A percentile compares a stretch with the other conserved stretches of the same genome.
Conservation (phyloP, 495 filamentous ascomycete species). For the Penicillium cosmopolitanum region DNA sequence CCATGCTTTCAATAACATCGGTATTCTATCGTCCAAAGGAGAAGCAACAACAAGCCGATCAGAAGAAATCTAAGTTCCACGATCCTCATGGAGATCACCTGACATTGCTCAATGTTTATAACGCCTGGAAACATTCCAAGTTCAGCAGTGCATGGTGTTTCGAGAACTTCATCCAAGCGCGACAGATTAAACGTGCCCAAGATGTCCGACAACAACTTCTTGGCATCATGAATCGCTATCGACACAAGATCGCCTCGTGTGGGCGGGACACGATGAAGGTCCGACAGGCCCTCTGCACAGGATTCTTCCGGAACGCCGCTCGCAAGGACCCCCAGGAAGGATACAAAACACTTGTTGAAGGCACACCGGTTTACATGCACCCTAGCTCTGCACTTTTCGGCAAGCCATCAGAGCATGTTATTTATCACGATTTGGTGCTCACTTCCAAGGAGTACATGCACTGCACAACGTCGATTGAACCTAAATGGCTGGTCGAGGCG, state of each 20-base stretch:
- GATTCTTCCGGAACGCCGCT: slow-evolving; percentile 94
- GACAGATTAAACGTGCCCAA: slow-evolving; percentile 82
- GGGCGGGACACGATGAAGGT: slow-evolving; percentile 86
- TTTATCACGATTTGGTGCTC: slow-evolving; percentile 86
- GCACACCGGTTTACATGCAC: slow-evolving; percentile 93
- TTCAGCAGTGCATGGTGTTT: slow-evolving; percentile 91
- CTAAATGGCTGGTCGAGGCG: slow-evolving; percentile 88
- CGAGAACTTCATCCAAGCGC: slow-evolving; percentile 96
- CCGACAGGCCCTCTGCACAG: slow-evolving; percentile 87
- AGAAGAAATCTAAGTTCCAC: slow-evolving; percentile 97
- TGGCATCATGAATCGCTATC: slow-evolving; percentile 89
- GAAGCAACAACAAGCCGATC: slow-evolving; percentile 92
- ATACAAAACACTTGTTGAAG: slow-evolving; percentile 95
- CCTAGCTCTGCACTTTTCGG: slow-evolving; percentile 89
- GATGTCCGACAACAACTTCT: slow-evolving; percentile 92
- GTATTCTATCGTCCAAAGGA: slow-evolving; percentile 96
- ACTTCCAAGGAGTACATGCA: slow-evolving; percentile 99
- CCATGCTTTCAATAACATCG: slow-evolving; percentile 84
- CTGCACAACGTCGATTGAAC: slow-evolving; percentile 85
- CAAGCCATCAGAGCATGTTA: slow-evolving; percentile 93
- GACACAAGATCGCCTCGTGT: slow-evolving; percentile 77
- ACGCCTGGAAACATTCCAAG: slow-evolving; percentile 83
- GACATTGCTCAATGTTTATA: slow-evolving; percentile 95
- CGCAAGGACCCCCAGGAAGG: slow-evolving; percentile 95
- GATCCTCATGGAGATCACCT: slow-evolving; percentile 94